These are phyloP conservation scores for Pseudogymnoascus sp. DNA, from an alignment of 2,329 filamentous ascomycete genomes.

Conservation along the genomic window DNA sequence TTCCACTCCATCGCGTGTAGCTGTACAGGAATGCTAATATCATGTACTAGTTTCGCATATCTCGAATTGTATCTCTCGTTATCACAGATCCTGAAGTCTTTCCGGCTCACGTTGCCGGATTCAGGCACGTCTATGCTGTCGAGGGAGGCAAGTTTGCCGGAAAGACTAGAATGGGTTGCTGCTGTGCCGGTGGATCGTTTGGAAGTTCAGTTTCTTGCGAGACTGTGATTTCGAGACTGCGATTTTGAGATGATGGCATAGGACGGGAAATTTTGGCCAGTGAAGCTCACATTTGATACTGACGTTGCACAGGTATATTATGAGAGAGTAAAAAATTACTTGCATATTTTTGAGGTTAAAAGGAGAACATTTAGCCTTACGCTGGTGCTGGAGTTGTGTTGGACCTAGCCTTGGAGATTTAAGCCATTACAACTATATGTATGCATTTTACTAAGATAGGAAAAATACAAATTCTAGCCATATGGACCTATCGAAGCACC, in stretches of 20 bases:
- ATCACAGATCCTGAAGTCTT: conserved; percentile 3
- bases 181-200: not conserved
- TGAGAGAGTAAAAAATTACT: too few relatives aligned
- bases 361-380: too few relatives aligned
- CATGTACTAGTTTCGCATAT: conserved; percentile 5
- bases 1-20: not conserved
- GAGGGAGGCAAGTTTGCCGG: not conserved
- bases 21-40: not conserved
- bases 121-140: not conserved
- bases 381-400: too few relatives aligned
- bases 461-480: too few relatives aligned
- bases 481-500: too few relatives aligned
- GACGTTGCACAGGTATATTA: too few relatives aligned
- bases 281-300: not conserved
- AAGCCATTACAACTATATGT: too few relatives aligned
- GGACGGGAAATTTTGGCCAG: too few relatives aligned
- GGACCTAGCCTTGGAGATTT: too few relatives aligned
- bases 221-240: not conserved
- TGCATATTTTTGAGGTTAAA: too few relatives aligned
- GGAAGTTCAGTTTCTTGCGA: not conserved
- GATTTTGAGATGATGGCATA: too few relatives aligned
- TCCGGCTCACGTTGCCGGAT: not conserved
- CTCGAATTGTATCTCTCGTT: conserved; percentile 7
- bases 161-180: not conserved
- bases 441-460: too few relatives aligned